A percentile compares a stretch with the other conserved stretches of the same genome.
These are phyloP conservation scores for Penicillium hordei DNA, from an alignment of 2,329 filamentous ascomycete genomes.

Conservation along the genomic window DNA sequence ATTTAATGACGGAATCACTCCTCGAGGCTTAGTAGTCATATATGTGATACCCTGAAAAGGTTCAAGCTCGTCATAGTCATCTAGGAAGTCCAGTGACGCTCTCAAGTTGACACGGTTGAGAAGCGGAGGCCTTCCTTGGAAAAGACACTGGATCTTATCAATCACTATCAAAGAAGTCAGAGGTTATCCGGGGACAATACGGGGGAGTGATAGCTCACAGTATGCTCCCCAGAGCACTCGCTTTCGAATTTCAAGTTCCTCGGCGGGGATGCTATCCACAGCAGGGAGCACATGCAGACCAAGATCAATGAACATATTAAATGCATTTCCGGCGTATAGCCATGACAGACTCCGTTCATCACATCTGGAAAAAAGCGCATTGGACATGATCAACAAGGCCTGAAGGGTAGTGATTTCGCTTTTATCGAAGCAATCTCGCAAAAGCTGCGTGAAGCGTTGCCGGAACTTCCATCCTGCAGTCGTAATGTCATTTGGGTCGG, in stretches of 20 bases:
- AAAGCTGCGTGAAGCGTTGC: slow-evolving; percentile 48
- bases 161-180: slow-evolving; percentile 18
- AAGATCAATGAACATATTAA: slow-evolving; percentile 55
- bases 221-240: slow-evolving; percentile 52
- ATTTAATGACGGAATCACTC: slow-evolving; percentile 21
- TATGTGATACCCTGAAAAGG: slow-evolving; percentile 48
- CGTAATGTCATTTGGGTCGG: slow-evolving; percentile 47
- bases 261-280: slow-evolving; percentile 42
- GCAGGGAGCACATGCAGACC: slow-evolving; percentile 49
- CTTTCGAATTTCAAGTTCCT: slow-evolving; percentile 48
- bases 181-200: not conserved
- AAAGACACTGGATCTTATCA: slow-evolving; percentile 57
- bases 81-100: slow-evolving; percentile 46
- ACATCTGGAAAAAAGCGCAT: slow-evolving; percentile 52
- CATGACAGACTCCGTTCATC: slow-evolving; percentile 55
- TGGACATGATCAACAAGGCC: slow-evolving; percentile 54
- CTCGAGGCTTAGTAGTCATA: slow-evolving; percentile 9
- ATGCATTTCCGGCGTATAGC: slow-evolving; percentile 54
- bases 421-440: slow-evolving; percentile 49
- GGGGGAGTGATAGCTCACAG: slow-evolving; percentile 9
- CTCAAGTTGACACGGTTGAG: slow-evolving; percentile 47
- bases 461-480: slow-evolving; percentile 54
- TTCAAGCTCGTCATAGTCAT: slow-evolving; percentile 46
- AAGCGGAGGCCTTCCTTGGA: slow-evolving; percentile 53
- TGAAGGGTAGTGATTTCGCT: slow-evolving; percentile 57